Base-by-base conservation (phyloP, 2,329 filamentous ascomycete genomes). In the Leptographium procerum region DNA sequence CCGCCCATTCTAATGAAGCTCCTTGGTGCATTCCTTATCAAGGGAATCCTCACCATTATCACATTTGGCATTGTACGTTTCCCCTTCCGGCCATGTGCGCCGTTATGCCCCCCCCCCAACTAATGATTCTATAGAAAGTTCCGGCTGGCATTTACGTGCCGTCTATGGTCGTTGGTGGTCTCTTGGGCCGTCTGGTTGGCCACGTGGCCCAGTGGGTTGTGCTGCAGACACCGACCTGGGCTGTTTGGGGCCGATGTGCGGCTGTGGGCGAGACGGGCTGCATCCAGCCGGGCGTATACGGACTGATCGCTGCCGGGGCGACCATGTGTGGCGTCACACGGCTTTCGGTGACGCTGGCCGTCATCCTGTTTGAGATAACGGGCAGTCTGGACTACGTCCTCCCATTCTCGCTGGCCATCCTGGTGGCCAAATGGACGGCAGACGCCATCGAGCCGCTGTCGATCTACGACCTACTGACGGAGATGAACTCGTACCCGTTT, bases 251-350 rank as follows among this genome's bases (percentile, higher is more conserved):
- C 24, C 77, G 79, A 14, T 97, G 94, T 67, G 82, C 86, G 4
- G 79, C 82, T 8, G 78, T 81, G 56, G 82, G 84, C 45, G 84
- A 88, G 34, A 87, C 89, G 60, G 86, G 87, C 2, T 97, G 94
- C 69, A 89, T 99, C 53, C 91, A 95, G 53, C 94, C 94, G 1
- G 94, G 94, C n/a, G 90, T 97, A 0, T 99, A 99, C 69, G 94
- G 91, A 1, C 80, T 99, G 60, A 90, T 96, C 59, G 92, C 91
- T 19, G 94, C 94, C 50, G 94, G 94, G 19, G 91, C 94, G 1
- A 96, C 92, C 34, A 97, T 99, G 94, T 97, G 92, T 64, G 94
- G 94, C 55, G 94, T 97, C 2, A 99, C 94, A 1, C 83, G 94
- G 55, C 74, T 99, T 1, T 96, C 91, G 0, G 89, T 99, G 26